These are phyloP conservation scores for Verticillium isaacii DNA, from an alignment of 2,329 filamentous ascomycete genomes.

Conservation along the genomic window DNA sequence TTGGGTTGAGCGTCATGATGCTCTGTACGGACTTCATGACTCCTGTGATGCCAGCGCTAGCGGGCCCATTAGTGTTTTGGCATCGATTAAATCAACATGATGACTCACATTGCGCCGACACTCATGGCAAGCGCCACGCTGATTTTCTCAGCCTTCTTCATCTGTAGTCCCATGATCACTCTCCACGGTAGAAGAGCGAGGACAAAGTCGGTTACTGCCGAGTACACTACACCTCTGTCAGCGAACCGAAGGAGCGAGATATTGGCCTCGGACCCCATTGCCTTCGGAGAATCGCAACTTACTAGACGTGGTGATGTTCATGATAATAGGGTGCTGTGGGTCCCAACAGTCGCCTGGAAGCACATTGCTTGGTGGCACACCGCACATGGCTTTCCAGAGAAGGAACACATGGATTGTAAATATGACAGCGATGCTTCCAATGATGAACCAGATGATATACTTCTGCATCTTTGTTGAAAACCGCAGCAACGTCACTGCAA, in stretches of 20 bases:
- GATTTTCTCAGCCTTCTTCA: slow-evolving; percentile 21
- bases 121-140: slow-evolving; percentile 21
- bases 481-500: slow-evolving; percentile 22
- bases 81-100: neutral
- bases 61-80: too few species aligned
- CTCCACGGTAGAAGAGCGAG: slow-evolving; percentile 24
- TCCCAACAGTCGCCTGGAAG: slow-evolving; percentile 16
- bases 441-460: slow-evolving; percentile 19
- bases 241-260: neutral
- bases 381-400: slow-evolving; percentile 18
- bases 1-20: slow-evolving; percentile 9
- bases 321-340: slow-evolving; percentile 5
- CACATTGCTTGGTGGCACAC: slow-evolving; percentile 15
- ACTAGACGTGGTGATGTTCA: slow-evolving; percentile 11
- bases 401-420: slow-evolving; percentile 15
- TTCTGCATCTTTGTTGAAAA: slow-evolving; percentile 17
- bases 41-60: neutral
- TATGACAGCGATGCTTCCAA: slow-evolving; percentile 16
- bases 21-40: slow-evolving; percentile 18
- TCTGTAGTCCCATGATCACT: slow-evolving; percentile 21
- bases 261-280: too few species aligned
- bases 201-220: slow-evolving; percentile 19
- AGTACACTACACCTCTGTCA: slow-evolving; percentile 9
- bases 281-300: neutral
- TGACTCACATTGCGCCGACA: slow-evolving; percentile 15